Evolutionary conservation across 106 monocot genomes (phyloP), one percentile per base, ranked within the genome.

Genomic region (Gastrodia elata): DNA sequence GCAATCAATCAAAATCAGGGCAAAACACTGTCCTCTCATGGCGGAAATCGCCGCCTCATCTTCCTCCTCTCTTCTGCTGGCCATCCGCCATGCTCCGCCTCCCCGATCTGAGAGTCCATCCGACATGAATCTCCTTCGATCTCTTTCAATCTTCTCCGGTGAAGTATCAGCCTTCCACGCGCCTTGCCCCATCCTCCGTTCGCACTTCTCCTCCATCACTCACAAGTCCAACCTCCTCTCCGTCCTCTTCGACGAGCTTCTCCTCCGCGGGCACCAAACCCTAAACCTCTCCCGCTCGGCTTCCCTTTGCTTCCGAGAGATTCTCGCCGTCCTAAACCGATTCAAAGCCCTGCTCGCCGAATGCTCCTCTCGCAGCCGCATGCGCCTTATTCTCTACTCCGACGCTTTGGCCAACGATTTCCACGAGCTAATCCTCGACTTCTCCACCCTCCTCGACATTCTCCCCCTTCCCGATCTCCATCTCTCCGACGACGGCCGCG

Each of bases 211-310:
- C 34, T 80, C 89, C 43, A 4, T 81, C 49, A 35, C 87, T 38
- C 85, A 83, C 33, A 83, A 82, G 14, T 34, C 78, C 41, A 39
- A 68, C 72, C 67, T 87, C n/a, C 79, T 92, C 28, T 55, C 77
- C 27, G 56, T 79, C 16, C 48, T 90, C 70, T 93, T 90, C 76
- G 90, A 90, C 40, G 87, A 87, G 18, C 81, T 93, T n/a, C 81
- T 82, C 36, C 69, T 30, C 35, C 15, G 22, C 5, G 8, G 37
- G 24, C 13, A 65, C 33, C 11, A 3, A 30, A 14, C 20, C 8
- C 3, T 39, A 8, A 25, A 28, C 6, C 76, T 80, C 49, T 76
- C 86, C 10, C 82, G 87, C 30, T 79, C 59, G 59, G 27, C 59
- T 11, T 61, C 59, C 28, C 59, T 61, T 22, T 61, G 26, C 71